Conservation (phyloP, 495 filamentous ascomycete species). For the Penicillium paxilli region DNA sequence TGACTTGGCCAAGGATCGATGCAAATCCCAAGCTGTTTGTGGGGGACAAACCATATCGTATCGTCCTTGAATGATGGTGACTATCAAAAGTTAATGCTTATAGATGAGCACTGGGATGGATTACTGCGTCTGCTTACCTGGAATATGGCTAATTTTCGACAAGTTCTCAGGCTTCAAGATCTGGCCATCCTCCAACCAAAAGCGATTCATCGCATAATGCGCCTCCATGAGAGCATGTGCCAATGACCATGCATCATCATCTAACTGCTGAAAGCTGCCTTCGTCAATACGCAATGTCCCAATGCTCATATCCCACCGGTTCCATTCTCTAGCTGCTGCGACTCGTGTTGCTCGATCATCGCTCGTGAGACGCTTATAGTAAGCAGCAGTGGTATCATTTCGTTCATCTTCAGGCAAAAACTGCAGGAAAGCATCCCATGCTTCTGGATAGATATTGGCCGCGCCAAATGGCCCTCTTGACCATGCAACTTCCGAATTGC, state of each 20-base stretch:
- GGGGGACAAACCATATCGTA: constrained; percentile 46
- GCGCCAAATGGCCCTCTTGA: constrained; percentile 20
- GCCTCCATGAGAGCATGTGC: constrained; percentile 38
- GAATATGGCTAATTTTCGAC: constrained; percentile 40
- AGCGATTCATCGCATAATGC: constrained; percentile 41
- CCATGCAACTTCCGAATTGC: constrained; percentile 31
- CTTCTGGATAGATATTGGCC: constrained; percentile 40
- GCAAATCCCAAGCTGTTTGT: constrained; percentile 40
- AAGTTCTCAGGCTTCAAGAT: constrained; percentile 32
- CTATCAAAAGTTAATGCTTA: not conserved
- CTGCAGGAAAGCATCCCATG: constrained; percentile 35
- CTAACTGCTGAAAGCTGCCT: constrained; percentile 17
- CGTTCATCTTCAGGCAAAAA: constrained; percentile 35
- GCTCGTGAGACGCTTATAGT: constrained; percentile 31
- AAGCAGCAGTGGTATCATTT: constrained; percentile 24
- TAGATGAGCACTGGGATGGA: not conserved
- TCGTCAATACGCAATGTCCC: constrained; percentile 26
- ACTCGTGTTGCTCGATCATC: constrained; percentile 1
- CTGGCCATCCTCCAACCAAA: constrained; percentile 38
- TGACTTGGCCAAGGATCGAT: constrained; percentile 37
- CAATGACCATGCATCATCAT: constrained; percentile 36
- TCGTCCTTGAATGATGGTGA: constrained; percentile 42
- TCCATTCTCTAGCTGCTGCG: constrained; percentile 30
- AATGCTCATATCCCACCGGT: constrained; percentile 36
- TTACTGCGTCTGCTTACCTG: constrained; percentile 16